Evolutionary conservation across 2,329 filamentous ascomycete genomes (phyloP), one percentile per base, ranked within the genome.

Genomic region (Dactylellina cionopaga): DNA sequence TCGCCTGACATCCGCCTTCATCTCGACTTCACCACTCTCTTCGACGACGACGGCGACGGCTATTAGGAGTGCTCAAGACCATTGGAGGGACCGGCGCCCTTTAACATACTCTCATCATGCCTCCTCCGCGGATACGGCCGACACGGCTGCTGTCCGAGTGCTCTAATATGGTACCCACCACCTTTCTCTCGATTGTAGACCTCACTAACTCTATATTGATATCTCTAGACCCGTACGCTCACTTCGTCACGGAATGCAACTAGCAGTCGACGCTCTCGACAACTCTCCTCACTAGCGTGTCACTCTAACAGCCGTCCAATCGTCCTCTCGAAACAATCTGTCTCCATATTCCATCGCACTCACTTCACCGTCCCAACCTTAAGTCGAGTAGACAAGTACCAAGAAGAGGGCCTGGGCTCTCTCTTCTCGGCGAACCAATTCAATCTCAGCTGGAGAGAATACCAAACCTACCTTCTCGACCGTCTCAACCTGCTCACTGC

Each of bases 401-500:
- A 41, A 24, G 69, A 81, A 59, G 77, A 85, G 75, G 87, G 87
- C 69, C 84, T 96, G 4, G 85, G 87, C n/a, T 87, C 87, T 11
- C 84, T 98, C 72, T 84, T 96, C 79, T 88, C 88, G 27, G 80
- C 84, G 1, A 83, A 85, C 54, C 91, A 87, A 60, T 96, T 91
- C 81, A 82, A 89, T 63, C 85, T 91, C 60, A 89, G 92, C 52
- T 99, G 92, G 89, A 89, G 85, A 31, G 84, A 92, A 78, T 96
- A 97, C 82, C 92, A 96, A 84, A 79, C 83, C 35, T 81, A 90
- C 75, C 84, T 94, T 78, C 80, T 93, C 56, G 84, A 92, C 74
- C 90, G 90, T 81, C 85, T 98, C 79, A 96, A 96, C 81, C 81
- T 83, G 66, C 80, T 90, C 78, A 90, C 87, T 74, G 87, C 85